phyloP scores from a whole-genome alignment of 495 filamentous ascomycete species.

The Staphylotrichum tortipilum region DNA sequence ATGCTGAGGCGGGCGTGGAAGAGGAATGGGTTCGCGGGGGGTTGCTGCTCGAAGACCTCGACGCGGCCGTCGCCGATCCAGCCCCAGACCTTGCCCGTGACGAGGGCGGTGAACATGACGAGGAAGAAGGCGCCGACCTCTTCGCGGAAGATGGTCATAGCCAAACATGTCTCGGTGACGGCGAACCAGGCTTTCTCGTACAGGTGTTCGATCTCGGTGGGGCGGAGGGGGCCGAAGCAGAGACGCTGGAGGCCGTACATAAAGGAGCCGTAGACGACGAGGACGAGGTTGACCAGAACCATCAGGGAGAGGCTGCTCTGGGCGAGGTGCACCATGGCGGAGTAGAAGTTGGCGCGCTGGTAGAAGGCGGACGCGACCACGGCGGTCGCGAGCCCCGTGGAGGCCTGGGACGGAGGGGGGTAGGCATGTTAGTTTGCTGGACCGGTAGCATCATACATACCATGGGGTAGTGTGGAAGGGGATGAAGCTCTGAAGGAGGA shows the following conservation, averaged over 20 bases:
- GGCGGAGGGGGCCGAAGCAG: slow-evolving; percentile 83
- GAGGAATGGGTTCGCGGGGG: slow-evolving; percentile 78
- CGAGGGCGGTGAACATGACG: slow-evolving; percentile 87
- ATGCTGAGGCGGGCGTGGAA: slow-evolving; percentile 77
- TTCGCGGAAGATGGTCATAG: slow-evolving; percentile 98
- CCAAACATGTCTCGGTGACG: slow-evolving; percentile 89
- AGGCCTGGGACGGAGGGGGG: slow-evolving; percentile 17
- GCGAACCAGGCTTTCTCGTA: slow-evolving; percentile 98
- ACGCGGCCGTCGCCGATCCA: slow-evolving; percentile 96
- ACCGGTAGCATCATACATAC: too few relatives aligned
- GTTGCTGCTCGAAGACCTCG: slow-evolving; percentile 90
- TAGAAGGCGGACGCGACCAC: slow-evolving; percentile 76
- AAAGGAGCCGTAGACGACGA: slow-evolving; percentile 64
- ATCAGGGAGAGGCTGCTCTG: slow-evolving; percentile 93
- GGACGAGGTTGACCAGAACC: slow-evolving; percentile 81
- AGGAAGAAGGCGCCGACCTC: slow-evolving; percentile 90
- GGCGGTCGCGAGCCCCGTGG: slow-evolving; percentile 19
- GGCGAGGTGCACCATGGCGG: slow-evolving; percentile 88
- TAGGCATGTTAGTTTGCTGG: slow-evolving; percentile 11
- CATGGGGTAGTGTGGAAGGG: too few relatives aligned
- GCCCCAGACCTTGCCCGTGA: slow-evolving; percentile 92
- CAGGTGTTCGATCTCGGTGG: slow-evolving; percentile 90
- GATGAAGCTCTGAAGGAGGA: too few relatives aligned
- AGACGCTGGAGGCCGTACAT: slow-evolving; percentile 83
- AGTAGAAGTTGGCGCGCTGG: slow-evolving; percentile 94